Evolutionary conservation across 345 rosid genomes (phyloP).

Genomic region (Bruguiera parviflora): DNA sequence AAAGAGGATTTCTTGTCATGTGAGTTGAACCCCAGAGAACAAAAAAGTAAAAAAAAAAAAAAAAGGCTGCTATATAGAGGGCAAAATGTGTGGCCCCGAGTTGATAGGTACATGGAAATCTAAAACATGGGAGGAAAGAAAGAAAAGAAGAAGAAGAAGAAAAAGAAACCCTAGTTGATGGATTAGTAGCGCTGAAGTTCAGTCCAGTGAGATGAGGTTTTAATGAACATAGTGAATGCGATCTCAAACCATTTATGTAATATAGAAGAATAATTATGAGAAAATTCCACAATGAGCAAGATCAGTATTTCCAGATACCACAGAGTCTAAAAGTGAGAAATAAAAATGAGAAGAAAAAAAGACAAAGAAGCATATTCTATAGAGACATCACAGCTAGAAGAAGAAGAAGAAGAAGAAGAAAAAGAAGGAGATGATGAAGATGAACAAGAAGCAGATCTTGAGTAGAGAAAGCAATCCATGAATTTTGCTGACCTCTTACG

Average conservation of each 20-base stretch:
- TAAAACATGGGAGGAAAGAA: background rate
- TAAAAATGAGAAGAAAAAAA: background rate
- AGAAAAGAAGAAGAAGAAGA: background rate
- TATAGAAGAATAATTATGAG: slow-evolving; percentile 5
- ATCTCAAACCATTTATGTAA: slow-evolving; percentile 20
- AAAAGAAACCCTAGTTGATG: slow-evolving; percentile 17
- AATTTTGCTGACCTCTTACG: slow-evolving; percentile 23
- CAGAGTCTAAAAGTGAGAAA: slow-evolving; percentile 16
- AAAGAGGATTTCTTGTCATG: background rate
- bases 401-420: slow-evolving; percentile 3
- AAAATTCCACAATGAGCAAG: slow-evolving; percentile 27
- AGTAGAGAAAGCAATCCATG: slow-evolving; percentile 8
- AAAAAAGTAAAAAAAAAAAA: background rate
- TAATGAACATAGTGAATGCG: background rate
- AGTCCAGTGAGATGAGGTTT: background rate
- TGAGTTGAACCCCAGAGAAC: background rate
- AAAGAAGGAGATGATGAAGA: background rate
- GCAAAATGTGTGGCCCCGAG: too few species aligned
- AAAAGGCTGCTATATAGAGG: too few species aligned
- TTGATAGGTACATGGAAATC: too few species aligned
- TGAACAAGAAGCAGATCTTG: background rate
- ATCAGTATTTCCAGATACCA: slow-evolving; percentile 27
- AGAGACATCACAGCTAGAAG: slow-evolving; percentile 3
- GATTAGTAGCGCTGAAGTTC: background rate
- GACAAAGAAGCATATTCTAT: slow-evolving; percentile 12